Base-by-base conservation (phyloP, 2,329 filamentous ascomycete species). In the Diaporthe amygdali region DNA sequence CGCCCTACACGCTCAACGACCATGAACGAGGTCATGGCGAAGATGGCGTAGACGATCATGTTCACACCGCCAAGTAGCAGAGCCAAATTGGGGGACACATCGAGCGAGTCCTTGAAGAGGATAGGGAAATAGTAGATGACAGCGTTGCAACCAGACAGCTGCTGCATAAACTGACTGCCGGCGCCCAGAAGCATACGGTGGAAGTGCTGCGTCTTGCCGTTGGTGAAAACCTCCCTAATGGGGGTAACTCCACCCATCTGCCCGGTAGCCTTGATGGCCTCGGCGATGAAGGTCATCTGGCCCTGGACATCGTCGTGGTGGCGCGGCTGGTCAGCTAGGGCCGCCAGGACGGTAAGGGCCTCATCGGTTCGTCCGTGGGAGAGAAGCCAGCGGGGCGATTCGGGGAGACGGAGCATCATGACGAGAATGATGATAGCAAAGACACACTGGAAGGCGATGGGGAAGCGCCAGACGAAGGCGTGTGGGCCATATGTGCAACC, bases 1-100 rank as follows among this genome's bases (percentile, higher is more conserved):
- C 86, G 83, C 5, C 85, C 84, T 7, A 84, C 79, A 0, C 81
- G 80, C 74, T 86, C 84, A 20, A 86, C 77, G 68, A 89, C 82
- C 76, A 90, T 86, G 86, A 89, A 85, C 27, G 89, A 87, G 0
- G 81, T 81, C 0, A 85, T 87, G 0, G 88, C 87, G 72, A 88
- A 88, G 71, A 88, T 84, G 54, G 85, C 88, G 76, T 90, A 91
- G 66, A 90, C 83, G 69, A 89, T 82, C 59, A 87, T 81, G 74
- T 88, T 88, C 77, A 83, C 79, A 27, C 81, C 83, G 0, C 87
- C 87, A 0, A 89, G 83, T 49, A 88, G 79, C 10, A 89, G 81
- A n/a, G 86, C 82, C 75, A 82, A 77, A 44, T 77, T 74, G 20
- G 77, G 71, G 4, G 70, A 72, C 20, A 77, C 76, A n/a, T 74